Evolutionary conservation across 1,284 basidiomycete species (phyloP), one percentile per base, ranked within the genome.

Genomic region (Volvariella surrecta): DNA sequence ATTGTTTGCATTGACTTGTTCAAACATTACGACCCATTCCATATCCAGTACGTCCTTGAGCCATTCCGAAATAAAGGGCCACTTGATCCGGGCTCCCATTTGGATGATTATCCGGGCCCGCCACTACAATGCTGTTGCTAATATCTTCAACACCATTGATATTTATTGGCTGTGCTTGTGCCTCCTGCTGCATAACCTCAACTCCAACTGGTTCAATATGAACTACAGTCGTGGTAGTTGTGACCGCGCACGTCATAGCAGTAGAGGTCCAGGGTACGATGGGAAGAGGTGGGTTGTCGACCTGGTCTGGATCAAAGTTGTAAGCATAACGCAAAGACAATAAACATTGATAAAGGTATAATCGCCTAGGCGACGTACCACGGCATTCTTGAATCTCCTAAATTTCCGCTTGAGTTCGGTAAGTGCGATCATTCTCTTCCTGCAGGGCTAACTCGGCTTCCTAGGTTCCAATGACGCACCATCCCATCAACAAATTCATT

Each of bases 331-430:
- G 30, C 32, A 17, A 46, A 37, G 17, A 20, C 7, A 45, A 41
- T 30, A 39, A 43, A n/a, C 32, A 9, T 28, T 15, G 4, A 28
- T 11, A 30, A 34, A 30, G 34, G 13, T 17, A 44, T 11, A 47
- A 44, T 28, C 39, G 38, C 37, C 24, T 28, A 41, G 40, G 31
- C 21, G 28, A 71, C 80, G 57, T 53, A 92, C 91, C 57, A 74
- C 78, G 35, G 90, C 87, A 34, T 77, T 70, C 59, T 92, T 89
- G 57, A 96, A 95, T 51, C 89, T 76, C 68, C 92, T 92, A 64
- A 89, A 95, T 65, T 95, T 94, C 58, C 91, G 80, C 66, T 91
- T 91, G 52, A 99, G 68, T 60, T 98, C 93, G 1, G 76, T 77
- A 32, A 98, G 65, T 74, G 48, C 80, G 73, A 56, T 99, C 95